Percentiles rank a stretch among this genome's conserved stretches.
Evolutionary conservation across 2,329 filamentous ascomycete genomes (phyloP).

Genomic region (Talaromyces rugulosus): DNA sequence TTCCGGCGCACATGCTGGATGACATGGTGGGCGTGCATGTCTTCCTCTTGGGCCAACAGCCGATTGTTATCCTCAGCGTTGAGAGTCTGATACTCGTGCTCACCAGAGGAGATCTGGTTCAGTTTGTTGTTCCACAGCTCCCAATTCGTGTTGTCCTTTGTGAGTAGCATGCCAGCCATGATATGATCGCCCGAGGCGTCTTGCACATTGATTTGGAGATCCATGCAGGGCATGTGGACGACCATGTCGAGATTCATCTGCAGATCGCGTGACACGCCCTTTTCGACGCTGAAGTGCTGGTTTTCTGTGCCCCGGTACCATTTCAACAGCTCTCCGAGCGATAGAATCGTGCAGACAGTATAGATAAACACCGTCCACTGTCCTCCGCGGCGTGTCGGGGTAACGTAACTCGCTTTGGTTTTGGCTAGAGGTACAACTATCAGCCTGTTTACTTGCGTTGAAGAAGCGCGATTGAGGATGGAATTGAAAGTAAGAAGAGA

Average conservation of each 20-base stretch:
- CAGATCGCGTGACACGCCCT: constrained; percentile 78
- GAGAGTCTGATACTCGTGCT: constrained; percentile 52
- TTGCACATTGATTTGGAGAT: constrained; percentile 95
- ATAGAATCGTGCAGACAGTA: constrained; percentile 67
- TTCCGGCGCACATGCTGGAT: constrained; percentile 67
- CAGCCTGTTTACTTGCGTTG: background rate
- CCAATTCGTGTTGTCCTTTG: constrained; percentile 77
- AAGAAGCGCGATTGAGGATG: background rate
- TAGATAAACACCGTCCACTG: constrained; percentile 88
- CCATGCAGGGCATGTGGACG: constrained; percentile 77
- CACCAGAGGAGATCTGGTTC: constrained; percentile 56
- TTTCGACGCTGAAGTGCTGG: constrained; percentile 91
- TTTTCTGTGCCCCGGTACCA: constrained; percentile 84
- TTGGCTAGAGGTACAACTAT: constrained; percentile 61
- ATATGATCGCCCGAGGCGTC: constrained; percentile 92
- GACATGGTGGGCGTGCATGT: constrained; percentile 90
- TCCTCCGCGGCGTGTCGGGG: constrained; percentile 77
- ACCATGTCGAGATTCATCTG: constrained; percentile 97
- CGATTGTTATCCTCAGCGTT: constrained; percentile 60
- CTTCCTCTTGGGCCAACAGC: constrained; percentile 50
- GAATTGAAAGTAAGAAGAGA: background rate
- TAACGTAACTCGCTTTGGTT: constrained; percentile 89
- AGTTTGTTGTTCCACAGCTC: constrained; percentile 70
- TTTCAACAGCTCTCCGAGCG: constrained; percentile 70
- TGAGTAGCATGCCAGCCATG: constrained; percentile 69